Base-by-base conservation (phyloP, 1,284 basidiomycete species). In the Pyrrhoderma lamaoense region DNA sequence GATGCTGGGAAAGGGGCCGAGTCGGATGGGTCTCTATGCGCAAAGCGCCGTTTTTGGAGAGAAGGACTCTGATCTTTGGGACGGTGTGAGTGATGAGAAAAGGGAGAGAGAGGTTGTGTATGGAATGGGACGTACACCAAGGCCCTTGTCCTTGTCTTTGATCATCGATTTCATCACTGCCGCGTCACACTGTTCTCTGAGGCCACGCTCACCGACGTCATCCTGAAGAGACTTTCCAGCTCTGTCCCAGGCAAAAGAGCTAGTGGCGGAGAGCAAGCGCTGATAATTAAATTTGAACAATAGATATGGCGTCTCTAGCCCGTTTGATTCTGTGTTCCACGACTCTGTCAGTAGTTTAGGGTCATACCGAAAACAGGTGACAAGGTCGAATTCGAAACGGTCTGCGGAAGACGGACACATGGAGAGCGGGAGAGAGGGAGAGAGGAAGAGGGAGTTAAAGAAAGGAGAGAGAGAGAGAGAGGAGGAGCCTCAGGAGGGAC, bases 341-440 rank as follows among this genome's bases (percentile, higher is more conserved):
- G 56, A 35, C 9, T 73, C 62, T 4, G 60, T 55, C 9, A 67
- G 60, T 5, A 86, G 68, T 23, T 62, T 64, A 0, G 65, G 67
- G 59, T 88, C 86, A 60, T 74, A 84, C 54, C 82, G 70, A 0
- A 75, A 73, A 0, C 80, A 71, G 5, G 77, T 75, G 25, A 82
- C 65, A 23, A 85, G 70, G 35, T 71, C 61, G 59, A 64, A 69
- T 48, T 51, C 54, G 22, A 38, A 18, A 5, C n/a, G n/a, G n/a
- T n/a, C n/a, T n/a, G n/a, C n/a, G n/a, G n/a, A n/a, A n/a, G n/a
- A n/a, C n/a, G n/a, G n/a, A n/a, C n/a, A n/a, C n/a, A n/a, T n/a
- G n/a, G n/a, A n/a, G n/a, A n/a, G n/a, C n/a, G n/a, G n/a, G n/a
- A n/a, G n/a, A n/a, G n/a, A n/a, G n/a, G n/a, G n/a, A n/a, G n/a